Percentiles rank a stretch among this genome's conserved stretches.
These are phyloP conservation scores for Quercus tomentella DNA, from an alignment of 331 rosid genomes.

Conservation along the genomic window DNA sequence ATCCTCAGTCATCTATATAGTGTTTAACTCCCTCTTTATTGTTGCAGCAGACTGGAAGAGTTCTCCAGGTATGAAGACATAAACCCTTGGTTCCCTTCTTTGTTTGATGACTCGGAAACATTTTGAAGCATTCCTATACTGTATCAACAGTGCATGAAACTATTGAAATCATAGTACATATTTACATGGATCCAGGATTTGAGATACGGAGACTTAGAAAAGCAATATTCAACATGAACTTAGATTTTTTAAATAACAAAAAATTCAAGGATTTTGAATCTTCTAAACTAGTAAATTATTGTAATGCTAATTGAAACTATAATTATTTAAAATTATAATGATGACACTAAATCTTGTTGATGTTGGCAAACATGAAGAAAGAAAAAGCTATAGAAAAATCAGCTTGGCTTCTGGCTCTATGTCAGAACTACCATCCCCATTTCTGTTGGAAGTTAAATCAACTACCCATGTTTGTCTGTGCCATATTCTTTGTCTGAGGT, in stretches of 20 bases:
- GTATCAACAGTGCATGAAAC: background rate
- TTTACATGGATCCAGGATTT: background rate
- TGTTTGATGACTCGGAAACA: background rate
- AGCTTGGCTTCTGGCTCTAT: background rate
- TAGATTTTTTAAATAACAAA: background rate
- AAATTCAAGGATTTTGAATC: background rate
- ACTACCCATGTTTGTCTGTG: background rate
- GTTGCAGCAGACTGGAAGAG: constrained; percentile 79
- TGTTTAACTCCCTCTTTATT: constrained; percentile 23
- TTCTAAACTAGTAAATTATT: background rate
- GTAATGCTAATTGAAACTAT: background rate
- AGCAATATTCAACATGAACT: background rate
- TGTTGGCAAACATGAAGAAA: background rate
- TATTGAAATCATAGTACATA: background rate
- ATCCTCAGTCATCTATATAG: constrained; percentile 17
- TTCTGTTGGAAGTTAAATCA: background rate
- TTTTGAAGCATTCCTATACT: background rate
- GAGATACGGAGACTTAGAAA: background rate
- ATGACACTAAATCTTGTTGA: background rate
- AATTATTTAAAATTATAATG: background rate
- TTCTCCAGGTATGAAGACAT: constrained; percentile 66
- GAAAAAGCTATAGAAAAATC: background rate
- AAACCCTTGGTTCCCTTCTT: constrained; percentile 12
- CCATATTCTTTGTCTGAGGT: constrained; percentile 12
- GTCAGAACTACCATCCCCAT: background rate